Percentiles rank a stretch among this genome's conserved stretches.
phyloP scores from a whole-genome alignment of 2,329 filamentous ascomycete species.

The Aureobasidium sp. region DNA sequence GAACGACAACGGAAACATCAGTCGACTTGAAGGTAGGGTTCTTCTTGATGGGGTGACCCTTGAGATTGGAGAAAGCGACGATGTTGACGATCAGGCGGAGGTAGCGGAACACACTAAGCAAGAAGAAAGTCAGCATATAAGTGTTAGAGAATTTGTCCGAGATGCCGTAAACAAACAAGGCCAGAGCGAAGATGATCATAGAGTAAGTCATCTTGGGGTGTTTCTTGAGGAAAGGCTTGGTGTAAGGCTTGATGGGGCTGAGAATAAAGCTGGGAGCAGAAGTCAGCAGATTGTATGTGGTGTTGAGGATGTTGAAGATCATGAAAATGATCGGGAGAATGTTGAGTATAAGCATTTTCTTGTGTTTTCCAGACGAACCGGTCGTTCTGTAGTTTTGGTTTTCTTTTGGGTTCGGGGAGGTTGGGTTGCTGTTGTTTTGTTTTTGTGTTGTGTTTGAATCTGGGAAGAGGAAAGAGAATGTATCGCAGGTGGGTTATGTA shows the following conservation, averaged over 20 bases:
- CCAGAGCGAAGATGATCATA: not conserved
- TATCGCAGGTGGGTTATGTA: not conserved
- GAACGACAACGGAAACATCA: conserved; percentile 25
- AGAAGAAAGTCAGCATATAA: conserved; percentile 12
- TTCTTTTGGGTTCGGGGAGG: not conserved
- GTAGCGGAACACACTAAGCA: conserved; percentile 20
- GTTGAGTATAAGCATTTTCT: not conserved
- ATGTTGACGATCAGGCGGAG: conserved; percentile 23
- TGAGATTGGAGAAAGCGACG: conserved; percentile 20
- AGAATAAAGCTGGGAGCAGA: not conserved
- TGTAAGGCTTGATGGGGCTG: not conserved
- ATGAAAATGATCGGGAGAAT: not conserved
- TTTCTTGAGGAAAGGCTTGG: not conserved
- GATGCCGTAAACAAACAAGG: not conserved
- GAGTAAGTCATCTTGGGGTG: conserved; percentile 1
- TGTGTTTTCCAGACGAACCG: not conserved
- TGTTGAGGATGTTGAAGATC: not conserved
- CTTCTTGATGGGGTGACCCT: conserved; percentile 18
- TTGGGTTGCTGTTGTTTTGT: not conserved
- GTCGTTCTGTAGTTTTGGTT: not conserved
- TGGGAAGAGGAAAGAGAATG: not conserved
- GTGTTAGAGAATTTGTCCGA: not conserved
- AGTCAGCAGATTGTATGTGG: not conserved
- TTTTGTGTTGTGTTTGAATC: conserved; percentile 1
- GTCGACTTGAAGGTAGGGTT: conserved; percentile 19